A percentile compares a stretch with the other conserved stretches of the same genome.
Conservation (phyloP, 2,329 filamentous ascomycete genomes). For the Trichoderma semiorbis region DNA sequence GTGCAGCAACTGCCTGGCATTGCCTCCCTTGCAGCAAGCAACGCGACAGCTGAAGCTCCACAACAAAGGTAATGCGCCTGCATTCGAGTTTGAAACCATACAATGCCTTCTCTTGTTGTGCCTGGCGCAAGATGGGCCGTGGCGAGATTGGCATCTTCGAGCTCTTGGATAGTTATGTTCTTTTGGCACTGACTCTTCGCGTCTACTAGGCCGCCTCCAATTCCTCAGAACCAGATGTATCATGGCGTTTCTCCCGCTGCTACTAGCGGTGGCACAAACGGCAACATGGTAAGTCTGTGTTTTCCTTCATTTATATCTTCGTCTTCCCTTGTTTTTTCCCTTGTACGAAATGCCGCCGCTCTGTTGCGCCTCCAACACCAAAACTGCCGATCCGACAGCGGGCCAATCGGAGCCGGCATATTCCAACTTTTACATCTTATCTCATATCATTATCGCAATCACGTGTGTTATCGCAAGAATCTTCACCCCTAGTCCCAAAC, state of each 20-base stretch:
- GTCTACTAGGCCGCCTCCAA: slow-evolving; percentile 7
- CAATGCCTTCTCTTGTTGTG: background rate
- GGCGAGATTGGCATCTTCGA: background rate
- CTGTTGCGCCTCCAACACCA: background rate
- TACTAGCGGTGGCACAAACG: slow-evolving; percentile 38
- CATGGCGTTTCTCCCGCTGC: slow-evolving; percentile 36
- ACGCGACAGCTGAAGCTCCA: slow-evolving; percentile 38
- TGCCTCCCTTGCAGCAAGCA: slow-evolving; percentile 42
- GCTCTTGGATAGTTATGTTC: background rate
- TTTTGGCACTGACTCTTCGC: background rate
- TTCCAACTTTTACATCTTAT: slow-evolving; percentile 20
- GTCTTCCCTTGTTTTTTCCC: background rate
- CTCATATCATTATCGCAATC: slow-evolving; percentile 16
- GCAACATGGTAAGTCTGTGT: slow-evolving; percentile 39
- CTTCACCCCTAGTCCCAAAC: slow-evolving; percentile 23
- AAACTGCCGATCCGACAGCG: slow-evolving; percentile 10
- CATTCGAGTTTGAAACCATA: background rate
- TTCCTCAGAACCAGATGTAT: slow-evolving; percentile 15
- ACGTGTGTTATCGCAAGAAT: slow-evolving; percentile 21
- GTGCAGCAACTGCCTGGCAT: slow-evolving; percentile 46
- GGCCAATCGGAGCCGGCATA: slow-evolving; percentile 15
- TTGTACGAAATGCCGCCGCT: background rate
- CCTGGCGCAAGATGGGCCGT: background rate
- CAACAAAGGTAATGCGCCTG: slow-evolving; percentile 31
- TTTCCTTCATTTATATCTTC: background rate